Base-by-base conservation (phyloP, 257 asterid genomes). In the Solanum bulbocastanum region DNA sequence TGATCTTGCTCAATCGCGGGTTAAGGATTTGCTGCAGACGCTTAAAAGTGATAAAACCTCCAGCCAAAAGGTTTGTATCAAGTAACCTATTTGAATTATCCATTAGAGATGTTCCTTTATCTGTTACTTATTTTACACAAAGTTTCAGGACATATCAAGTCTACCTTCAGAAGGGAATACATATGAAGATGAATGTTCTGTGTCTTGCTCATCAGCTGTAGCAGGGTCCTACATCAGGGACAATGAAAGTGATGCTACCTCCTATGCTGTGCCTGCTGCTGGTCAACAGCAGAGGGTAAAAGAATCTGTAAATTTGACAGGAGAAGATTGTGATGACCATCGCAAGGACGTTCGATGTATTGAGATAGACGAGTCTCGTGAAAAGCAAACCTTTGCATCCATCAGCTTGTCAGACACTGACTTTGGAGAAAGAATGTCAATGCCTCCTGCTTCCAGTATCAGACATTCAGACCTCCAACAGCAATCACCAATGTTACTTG, bases 1-100 rank as follows among this genome's bases (percentile, higher is more conserved):
- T 56, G 95, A 95, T 88, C 91, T 93, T 85, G 97, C 98, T 83
- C 95, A 95, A 90, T 95, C 96, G 87, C 96, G 94, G 89, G 91
- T 96, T 85, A 92, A 92, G 87, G 96, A 93, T 89, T 88, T 97
- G 83, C 91, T 92, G 69, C 88, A 68, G 86, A 89, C 89, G 76
- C 91, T 89, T 76, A 93, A 91, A 88, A 90, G 89, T 84, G 91
- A 88, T 86, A 91, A 91, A 90, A 35, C 83, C 81, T 90, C 93
- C 22, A 86, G 87, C 52, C 85, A 71, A 82, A 25, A 36, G 91
- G 94, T 92, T 73, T 83, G 87, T 18, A 72, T 23, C 56, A 72
- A 46, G 84, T 25, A 5, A 69, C 36, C 12, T 88, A 25, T 14
- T 72, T 86, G 72, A 49, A 33, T 46, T 44, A 71, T 27, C 25